phyloP scores from a whole-genome alignment of 2,329 filamentous ascomycete species.

The Stagonosporopsis rhizophila region DNA sequence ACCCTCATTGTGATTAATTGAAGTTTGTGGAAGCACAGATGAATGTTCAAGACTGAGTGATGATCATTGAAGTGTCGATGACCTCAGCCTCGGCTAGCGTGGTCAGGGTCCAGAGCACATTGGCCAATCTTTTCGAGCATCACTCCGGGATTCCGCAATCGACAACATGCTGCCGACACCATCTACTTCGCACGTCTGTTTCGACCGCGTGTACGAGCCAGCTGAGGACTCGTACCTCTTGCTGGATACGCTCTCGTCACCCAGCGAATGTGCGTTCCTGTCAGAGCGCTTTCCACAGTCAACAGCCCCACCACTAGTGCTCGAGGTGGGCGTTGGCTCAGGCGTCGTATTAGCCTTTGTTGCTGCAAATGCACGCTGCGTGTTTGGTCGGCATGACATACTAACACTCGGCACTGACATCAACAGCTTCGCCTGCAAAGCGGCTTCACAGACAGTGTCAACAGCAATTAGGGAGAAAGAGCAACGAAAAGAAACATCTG shows the following conservation, averaged over 20 bases:
- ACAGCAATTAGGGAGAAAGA: conserved; percentile 54
- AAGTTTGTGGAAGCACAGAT: not conserved
- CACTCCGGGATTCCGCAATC: conserved; percentile 20
- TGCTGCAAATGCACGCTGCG: conserved; percentile 72
- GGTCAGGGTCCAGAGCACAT: conserved; percentile 28
- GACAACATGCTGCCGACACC: conserved; percentile 85
- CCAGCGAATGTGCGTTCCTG: conserved; percentile 73
- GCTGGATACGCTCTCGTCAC: conserved; percentile 84
- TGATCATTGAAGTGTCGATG: conserved; percentile 25
- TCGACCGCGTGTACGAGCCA: conserved; percentile 89
- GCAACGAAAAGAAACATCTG: conserved; percentile 20
- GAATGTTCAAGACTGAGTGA: conserved; percentile 13
- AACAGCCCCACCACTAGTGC: conserved; percentile 62
- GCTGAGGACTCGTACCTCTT: conserved; percentile 95
- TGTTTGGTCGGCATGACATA: conserved; percentile 76
- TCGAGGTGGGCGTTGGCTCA: conserved; percentile 90
- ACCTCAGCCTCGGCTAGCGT: conserved; percentile 38
- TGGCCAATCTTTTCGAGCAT: conserved; percentile 27
- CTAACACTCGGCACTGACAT: conserved; percentile 82
- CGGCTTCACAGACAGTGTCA: conserved; percentile 72
- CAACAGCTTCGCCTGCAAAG: conserved; percentile 81
- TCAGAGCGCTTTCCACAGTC: conserved; percentile 63
- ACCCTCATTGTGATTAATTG: conserved; percentile 36
- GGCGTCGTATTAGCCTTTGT: conserved; percentile 93
- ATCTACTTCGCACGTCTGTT: conserved; percentile 88